phyloP scores from a whole-genome alignment of 805 yeast genomes.

The Isabelozyma gotoi region DNA sequence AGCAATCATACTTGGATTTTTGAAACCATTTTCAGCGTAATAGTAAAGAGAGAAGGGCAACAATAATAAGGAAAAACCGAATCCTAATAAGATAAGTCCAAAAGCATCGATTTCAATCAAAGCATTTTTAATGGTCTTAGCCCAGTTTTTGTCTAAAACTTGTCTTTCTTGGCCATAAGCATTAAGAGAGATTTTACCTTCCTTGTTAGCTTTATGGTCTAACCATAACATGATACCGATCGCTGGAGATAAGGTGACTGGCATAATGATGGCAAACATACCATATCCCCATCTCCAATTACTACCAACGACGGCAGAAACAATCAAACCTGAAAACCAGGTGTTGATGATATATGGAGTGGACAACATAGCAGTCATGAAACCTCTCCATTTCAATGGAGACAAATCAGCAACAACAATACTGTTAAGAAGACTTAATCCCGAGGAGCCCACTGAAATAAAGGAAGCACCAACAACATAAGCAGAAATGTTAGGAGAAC shows the following conservation, averaged over 20 bases:
- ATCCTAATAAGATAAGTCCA: conserved; percentile 36
- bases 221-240: conserved; percentile 27
- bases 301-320: conserved; percentile 22
- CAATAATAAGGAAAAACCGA: conserved; percentile 36
- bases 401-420: conserved; percentile 24
- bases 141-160: conserved; percentile 2
- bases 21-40: conserved; percentile 31
- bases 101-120: conserved; percentile 36
- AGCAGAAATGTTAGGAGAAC: conserved; percentile 17
- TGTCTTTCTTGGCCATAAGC: conserved; percentile 1
- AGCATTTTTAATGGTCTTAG: conserved; percentile 7
- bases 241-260: conserved; percentile 37
- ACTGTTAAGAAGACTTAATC: conserved; percentile 14
- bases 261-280: conserved; percentile 47
- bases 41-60: conserved; percentile 37
- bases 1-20: conserved; percentile 41
- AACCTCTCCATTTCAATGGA: conserved; percentile 23
- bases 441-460: conserved; percentile 17
- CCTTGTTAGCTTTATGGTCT: conserved; percentile 28
- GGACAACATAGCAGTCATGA: conserved; percentile 17
- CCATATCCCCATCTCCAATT: conserved; percentile 59
- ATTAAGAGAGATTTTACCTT: neutral
- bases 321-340: conserved; percentile 45
- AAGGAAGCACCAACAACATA: conserved; percentile 22
- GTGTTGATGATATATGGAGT: conserved; percentile 42